phyloP scores from a whole-genome alignment of 2,329 filamentous ascomycete species.

The Karstenula rhodostoma region DNA sequence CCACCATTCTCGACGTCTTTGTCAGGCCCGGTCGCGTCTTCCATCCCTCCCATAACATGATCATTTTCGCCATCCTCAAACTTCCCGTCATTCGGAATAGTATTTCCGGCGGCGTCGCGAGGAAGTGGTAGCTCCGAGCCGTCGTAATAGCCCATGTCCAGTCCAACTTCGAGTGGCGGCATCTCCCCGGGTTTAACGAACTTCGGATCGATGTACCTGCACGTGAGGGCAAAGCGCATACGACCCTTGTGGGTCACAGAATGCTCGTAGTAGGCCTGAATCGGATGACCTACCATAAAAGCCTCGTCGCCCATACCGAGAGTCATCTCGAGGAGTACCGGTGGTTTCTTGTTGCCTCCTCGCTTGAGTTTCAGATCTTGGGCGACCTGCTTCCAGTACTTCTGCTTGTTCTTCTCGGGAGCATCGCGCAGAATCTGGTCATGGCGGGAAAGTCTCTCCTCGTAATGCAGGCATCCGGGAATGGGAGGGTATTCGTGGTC shows the following conservation, averaged over 20 bases:
- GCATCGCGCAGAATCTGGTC: constrained; percentile 12
- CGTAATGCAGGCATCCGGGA: constrained; percentile 43
- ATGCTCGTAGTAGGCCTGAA: constrained; percentile 70
- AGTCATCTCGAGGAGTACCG: constrained; percentile 54
- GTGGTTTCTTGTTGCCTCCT: constrained; percentile 33
- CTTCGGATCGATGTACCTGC: constrained; percentile 59
- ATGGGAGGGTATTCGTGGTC: constrained; percentile 37
- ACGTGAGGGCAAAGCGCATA: constrained; percentile 66
- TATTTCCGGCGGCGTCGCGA: background rate
- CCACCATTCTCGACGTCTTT: background rate
- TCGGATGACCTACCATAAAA: constrained; percentile 67
- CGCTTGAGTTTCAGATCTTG: constrained; percentile 48
- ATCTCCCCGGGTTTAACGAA: constrained; percentile 51
- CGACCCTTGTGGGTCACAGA: constrained; percentile 60
- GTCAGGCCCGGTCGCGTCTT: background rate
- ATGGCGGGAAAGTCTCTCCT: constrained; percentile 43
- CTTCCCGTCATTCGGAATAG: background rate
- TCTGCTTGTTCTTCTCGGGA: constrained; percentile 36
- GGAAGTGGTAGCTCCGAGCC: constrained; percentile 25
- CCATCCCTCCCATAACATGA: background rate
- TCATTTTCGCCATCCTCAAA: background rate
- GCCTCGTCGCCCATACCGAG: constrained; percentile 71
- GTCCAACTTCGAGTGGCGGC: constrained; percentile 48
- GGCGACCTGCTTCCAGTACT: constrained; percentile 45
- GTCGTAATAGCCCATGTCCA: constrained; percentile 49